phyloP scores from a whole-genome alignment of 164 flowering plant species.

The Magnolia kwangsiensis region DNA sequence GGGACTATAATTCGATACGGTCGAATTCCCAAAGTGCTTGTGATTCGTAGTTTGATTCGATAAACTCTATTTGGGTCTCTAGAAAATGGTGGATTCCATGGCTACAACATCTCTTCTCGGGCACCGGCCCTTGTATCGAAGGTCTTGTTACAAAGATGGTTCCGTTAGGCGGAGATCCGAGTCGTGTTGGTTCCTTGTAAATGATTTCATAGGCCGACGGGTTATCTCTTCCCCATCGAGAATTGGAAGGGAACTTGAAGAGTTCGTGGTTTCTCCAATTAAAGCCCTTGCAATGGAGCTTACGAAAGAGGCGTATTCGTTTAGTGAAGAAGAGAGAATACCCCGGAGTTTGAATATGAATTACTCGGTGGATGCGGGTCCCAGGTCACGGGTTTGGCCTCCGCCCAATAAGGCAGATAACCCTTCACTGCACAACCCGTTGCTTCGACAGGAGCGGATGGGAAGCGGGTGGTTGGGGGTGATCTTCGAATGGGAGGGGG shows the following conservation, averaged over 20 bases:
- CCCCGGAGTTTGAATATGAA: conserved; percentile 26
- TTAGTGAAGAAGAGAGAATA: conserved; percentile 44
- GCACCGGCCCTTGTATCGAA: conserved; percentile 35
- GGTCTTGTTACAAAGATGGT: conserved; percentile 27
- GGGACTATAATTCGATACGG: background rate
- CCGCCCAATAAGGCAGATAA: conserved; percentile 79
- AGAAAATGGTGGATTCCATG: conserved; percentile 63
- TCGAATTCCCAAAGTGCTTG: background rate
- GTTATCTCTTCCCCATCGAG: conserved; percentile 12
- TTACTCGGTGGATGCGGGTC: conserved; percentile 33
- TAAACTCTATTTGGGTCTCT: conserved; percentile 1
- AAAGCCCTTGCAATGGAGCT: conserved; percentile 67
- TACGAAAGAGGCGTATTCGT: conserved; percentile 64
- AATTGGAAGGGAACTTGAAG: conserved; percentile 13
- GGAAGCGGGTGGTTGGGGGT: conserved; percentile 98
- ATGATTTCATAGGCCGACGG: conserved; percentile 30
- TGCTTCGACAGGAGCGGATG: conserved; percentile 89
- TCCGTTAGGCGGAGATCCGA: conserved; percentile 21
- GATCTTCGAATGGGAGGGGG: conserved; percentile 98
- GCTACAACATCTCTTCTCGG: conserved; percentile 63
- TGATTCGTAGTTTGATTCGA: background rate
- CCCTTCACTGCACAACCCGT: conserved; percentile 77
- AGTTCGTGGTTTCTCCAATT: conserved; percentile 15
- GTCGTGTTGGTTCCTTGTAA: conserved; percentile 21
- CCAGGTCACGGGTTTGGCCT: conserved; percentile 58